phyloP scores from a whole-genome alignment of 306 rosid species.

The Dalbergia cochinchinensis region DNA sequence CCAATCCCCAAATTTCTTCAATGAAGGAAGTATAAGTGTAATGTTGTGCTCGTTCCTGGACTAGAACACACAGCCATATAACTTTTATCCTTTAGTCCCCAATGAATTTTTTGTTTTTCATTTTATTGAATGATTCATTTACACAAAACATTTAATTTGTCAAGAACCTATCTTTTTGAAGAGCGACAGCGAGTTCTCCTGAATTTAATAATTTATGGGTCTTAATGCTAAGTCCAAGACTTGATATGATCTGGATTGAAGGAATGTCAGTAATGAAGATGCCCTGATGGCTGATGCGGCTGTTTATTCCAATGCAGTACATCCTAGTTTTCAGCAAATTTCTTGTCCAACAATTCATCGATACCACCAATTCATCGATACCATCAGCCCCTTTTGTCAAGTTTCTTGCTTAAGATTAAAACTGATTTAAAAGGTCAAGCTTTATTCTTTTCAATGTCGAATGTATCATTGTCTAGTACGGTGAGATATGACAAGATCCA shows the following conservation, averaged over 20 bases:
- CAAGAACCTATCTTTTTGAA: no score
- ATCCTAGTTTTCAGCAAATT: constrained; percentile 11
- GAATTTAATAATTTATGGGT: background rate
- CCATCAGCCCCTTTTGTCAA: constrained; percentile 1
- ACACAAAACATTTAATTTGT: background rate
- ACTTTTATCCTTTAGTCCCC: background rate
- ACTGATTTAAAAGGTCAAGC: background rate
- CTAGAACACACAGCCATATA: background rate
- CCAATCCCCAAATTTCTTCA: background rate
- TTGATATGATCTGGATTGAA: constrained; percentile 15
- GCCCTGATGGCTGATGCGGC: background rate
- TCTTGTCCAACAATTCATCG: constrained; percentile 37
- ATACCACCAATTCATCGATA: no score
- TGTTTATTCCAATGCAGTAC: constrained; percentile 32
- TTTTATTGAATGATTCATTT: constrained; percentile 24
- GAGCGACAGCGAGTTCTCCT: no score
- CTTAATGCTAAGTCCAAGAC: background rate
- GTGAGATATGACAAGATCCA: constrained; percentile 31
- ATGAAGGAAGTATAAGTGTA: background rate
- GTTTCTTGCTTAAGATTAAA: constrained; percentile 14
- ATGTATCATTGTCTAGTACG: background rate
- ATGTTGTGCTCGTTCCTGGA: background rate
- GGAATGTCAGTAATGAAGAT: background rate
- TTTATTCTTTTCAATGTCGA: constrained; percentile 29
- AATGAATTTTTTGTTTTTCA: background rate